Evolutionary conservation across 1,284 basidiomycete species (phyloP).

Genomic region (Irpex sp.): DNA sequence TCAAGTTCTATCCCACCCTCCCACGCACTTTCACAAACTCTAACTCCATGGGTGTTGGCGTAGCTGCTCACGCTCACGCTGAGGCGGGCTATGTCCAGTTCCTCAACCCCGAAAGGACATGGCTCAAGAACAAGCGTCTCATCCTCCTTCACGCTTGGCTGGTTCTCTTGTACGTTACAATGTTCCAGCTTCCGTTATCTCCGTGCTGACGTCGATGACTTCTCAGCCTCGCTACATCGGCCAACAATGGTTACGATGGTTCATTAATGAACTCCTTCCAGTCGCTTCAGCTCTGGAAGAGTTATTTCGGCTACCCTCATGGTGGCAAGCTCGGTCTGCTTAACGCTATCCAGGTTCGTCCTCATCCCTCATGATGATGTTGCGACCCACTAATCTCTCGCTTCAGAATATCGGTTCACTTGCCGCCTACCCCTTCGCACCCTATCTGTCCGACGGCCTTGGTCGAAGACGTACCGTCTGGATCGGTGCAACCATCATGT

Average conservation of each 20-base stretch:
- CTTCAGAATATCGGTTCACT: conserved; percentile 62
- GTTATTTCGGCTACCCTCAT: conserved; percentile 52
- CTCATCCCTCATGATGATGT: neutral
- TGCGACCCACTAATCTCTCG: neutral
- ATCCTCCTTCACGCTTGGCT: conserved; percentile 68
- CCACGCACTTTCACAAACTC: too few species aligned
- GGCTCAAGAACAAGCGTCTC: conserved; percentile 72
- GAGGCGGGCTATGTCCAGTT: conserved; percentile 45
- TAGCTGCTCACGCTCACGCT: too few species aligned
- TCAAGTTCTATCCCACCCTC: neutral
- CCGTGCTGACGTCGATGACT: conserved; percentile 3
- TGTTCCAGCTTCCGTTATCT: conserved; percentile 1
- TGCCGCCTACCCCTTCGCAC: conserved; percentile 65
- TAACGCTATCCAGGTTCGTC: conserved; percentile 69
- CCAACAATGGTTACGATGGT: conserved; percentile 75
- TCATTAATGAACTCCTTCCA: conserved; percentile 79
- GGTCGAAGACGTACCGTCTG: conserved; percentile 64
- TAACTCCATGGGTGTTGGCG: too few species aligned
- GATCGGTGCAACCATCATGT: conserved; percentile 62
- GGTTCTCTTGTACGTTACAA: conserved; percentile 49
- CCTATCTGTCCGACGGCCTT: conserved; percentile 65
- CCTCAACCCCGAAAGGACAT: conserved; percentile 61
- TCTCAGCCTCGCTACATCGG: conserved; percentile 66
- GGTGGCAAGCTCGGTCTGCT: conserved; percentile 63
- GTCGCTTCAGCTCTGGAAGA: conserved; percentile 56